A percentile compares a stretch with the other conserved stretches of the same genome.
These are phyloP conservation scores for Melocanna baccifera DNA, from an alignment of 176 grass and related monocot genomes.

Conservation along the genomic window DNA sequence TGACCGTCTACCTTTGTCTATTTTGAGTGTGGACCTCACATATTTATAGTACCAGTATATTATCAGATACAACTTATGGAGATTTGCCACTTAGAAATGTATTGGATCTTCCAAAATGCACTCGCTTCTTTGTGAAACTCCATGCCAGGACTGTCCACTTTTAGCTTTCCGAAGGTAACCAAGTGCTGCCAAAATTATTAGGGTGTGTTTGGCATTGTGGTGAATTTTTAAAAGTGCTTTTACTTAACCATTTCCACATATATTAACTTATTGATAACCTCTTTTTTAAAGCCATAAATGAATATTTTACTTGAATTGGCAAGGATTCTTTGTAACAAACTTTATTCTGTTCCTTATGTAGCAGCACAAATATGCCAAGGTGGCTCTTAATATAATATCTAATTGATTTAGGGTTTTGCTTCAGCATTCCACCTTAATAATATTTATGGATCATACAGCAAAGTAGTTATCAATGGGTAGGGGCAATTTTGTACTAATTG, in stretches of 20 bases:
- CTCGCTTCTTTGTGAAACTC: no score
- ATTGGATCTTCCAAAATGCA: no score
- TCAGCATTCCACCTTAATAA: background rate
- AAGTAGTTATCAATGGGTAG: background rate
- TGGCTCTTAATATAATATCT: slow-evolving; percentile 4
- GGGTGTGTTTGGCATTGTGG: background rate
- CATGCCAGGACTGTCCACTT: no score
- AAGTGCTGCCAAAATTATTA: no score
- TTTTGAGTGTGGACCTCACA: no score
- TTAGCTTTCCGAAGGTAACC: no score
- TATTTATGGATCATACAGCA: background rate
- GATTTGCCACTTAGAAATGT: no score
- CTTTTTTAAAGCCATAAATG: slow-evolving; percentile 4
- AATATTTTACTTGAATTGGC: background rate
- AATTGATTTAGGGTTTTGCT: background rate
- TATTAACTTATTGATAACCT: slow-evolving; percentile 1
- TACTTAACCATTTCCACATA: background rate
- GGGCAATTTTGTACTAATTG: background rate
- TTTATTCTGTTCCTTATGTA: background rate
- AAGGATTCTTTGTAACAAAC: background rate
- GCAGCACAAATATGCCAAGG: background rate
- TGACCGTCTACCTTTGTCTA: no score
- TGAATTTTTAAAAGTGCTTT: no score
- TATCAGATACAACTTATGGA: no score
- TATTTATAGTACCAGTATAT: no score